Percentiles rank a stretch among this genome's conserved stretches.
Evolutionary conservation across 495 filamentous ascomycete genomes (phyloP).

Genomic region (Terfezia boudieri): DNA sequence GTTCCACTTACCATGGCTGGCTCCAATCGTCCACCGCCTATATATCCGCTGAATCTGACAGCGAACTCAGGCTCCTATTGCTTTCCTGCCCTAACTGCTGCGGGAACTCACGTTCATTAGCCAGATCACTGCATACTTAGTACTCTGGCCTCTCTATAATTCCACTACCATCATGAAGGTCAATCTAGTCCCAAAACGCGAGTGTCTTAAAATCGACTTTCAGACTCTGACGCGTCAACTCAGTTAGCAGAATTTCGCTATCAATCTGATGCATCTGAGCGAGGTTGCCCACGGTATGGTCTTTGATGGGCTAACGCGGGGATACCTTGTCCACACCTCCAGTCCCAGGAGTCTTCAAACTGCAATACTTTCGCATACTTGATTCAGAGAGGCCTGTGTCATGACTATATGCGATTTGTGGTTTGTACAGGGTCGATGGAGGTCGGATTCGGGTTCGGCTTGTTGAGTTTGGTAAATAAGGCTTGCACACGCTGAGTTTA

Average conservation of each 20-base stretch:
- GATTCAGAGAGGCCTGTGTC: too few species aligned
- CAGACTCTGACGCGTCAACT: slow-evolving; percentile 7
- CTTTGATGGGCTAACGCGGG: neutral
- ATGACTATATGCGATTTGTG: too few species aligned
- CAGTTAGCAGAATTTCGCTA: slow-evolving; percentile 9
- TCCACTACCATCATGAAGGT: slow-evolving; percentile 4
- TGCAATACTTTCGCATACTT: too few species aligned
- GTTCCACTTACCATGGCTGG: too few species aligned
- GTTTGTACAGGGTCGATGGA: too few species aligned
- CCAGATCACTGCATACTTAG: neutral
- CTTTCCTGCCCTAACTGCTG: too few species aligned
- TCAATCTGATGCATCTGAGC: slow-evolving; percentile 10
- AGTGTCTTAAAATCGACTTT: slow-evolving; percentile 9
- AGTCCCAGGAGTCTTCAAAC: neutral
- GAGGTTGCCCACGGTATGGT: neutral
- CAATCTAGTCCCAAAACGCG: slow-evolving; percentile 7
- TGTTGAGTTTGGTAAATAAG: too few species aligned
- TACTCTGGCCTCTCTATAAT: slow-evolving; percentile 1
- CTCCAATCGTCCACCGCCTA: too few species aligned
- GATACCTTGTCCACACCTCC: neutral
- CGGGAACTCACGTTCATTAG: slow-evolving; percentile 1
- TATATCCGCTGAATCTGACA: too few species aligned
- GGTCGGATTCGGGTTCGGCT: too few species aligned
- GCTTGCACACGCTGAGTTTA: too few species aligned
- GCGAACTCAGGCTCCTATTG: too few species aligned